These are phyloP conservation scores for Gaeumannomyces sp. DNA, from an alignment of 2,329 filamentous ascomycete genomes.

Conservation along the genomic window DNA sequence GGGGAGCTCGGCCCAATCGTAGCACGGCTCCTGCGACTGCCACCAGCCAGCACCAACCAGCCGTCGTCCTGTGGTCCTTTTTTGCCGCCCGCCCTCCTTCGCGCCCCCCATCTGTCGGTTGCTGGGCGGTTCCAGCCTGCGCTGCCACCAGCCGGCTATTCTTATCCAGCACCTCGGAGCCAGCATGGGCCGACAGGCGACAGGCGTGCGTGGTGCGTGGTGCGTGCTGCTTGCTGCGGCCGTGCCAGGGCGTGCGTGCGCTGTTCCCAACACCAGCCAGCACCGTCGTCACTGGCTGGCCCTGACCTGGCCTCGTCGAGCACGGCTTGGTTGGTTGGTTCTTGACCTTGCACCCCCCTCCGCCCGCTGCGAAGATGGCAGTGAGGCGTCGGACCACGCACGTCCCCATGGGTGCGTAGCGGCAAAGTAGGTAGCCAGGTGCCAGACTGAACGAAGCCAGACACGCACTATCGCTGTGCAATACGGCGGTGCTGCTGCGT, in stretches of 20 bases:
- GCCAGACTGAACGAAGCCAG: not conserved
- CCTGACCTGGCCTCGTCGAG: no score
- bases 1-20: not conserved
- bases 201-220: not conserved
- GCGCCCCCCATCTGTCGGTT: not conserved
- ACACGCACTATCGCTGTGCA: not conserved
- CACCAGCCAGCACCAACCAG: slow-evolving; percentile 5
- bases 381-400: not conserved
- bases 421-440: not conserved
- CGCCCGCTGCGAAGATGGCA: not conserved
- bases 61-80: not conserved
- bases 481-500: not conserved
- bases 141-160: slow-evolving; percentile 7
- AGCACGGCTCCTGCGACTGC: not conserved
- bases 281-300: no score
- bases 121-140: slow-evolving; percentile 4
- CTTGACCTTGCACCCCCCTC: not conserved
- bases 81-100: slow-evolving; percentile 7
- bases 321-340: not conserved
- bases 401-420: no score
- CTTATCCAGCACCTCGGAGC: slow-evolving; percentile 1
- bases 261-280: not conserved
- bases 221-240: no score
- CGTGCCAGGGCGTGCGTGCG: not conserved
- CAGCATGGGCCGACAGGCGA: not conserved